Evolutionary conservation across 2,329 filamentous ascomycete genomes (phyloP).

Genomic region (Xylariaceae sp.): DNA sequence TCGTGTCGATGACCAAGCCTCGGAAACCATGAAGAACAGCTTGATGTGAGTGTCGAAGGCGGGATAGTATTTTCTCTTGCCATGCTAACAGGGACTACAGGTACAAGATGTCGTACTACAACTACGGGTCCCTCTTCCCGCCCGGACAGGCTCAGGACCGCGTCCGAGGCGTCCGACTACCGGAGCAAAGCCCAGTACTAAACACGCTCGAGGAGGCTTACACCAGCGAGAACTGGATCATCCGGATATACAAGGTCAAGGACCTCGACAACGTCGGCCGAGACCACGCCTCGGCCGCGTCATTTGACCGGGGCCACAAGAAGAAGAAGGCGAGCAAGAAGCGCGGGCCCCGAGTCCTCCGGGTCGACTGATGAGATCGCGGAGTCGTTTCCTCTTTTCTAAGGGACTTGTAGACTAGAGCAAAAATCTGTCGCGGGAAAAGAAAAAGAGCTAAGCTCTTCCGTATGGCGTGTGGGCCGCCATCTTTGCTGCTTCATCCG

Average conservation of each 20-base stretch:
- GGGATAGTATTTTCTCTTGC: too few species aligned
- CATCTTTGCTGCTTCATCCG: too few species aligned
- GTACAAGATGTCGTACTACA: constrained; percentile 99
- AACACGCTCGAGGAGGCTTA: constrained; percentile 93
- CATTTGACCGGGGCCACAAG: constrained; percentile 74
- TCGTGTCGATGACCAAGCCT: constrained; percentile 85
- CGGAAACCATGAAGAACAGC: constrained; percentile 97
- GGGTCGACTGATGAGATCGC: constrained; percentile 53
- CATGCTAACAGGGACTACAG: constrained; percentile 40
- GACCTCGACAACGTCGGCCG: constrained; percentile 93
- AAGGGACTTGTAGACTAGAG: neutral
- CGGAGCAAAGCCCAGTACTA: constrained; percentile 76
- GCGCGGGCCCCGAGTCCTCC: constrained; percentile 61
- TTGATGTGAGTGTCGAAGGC: constrained; percentile 92
- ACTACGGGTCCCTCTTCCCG: constrained; percentile 88
- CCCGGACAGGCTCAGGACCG: constrained; percentile 84
- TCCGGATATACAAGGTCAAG: constrained; percentile 99
- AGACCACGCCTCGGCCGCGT: constrained; percentile 63
- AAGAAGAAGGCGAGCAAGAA: constrained; percentile 72
- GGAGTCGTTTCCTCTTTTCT: neutral
- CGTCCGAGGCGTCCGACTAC: constrained; percentile 73
- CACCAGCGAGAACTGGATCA: constrained; percentile 99
- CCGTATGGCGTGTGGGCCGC: too few species aligned
- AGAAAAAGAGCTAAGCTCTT: too few species aligned
- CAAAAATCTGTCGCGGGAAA: too few species aligned